These are phyloP conservation scores for Agroathelia rolfsii DNA, from an alignment of 1,284 basidiomycete species.

Conservation along the genomic window DNA sequence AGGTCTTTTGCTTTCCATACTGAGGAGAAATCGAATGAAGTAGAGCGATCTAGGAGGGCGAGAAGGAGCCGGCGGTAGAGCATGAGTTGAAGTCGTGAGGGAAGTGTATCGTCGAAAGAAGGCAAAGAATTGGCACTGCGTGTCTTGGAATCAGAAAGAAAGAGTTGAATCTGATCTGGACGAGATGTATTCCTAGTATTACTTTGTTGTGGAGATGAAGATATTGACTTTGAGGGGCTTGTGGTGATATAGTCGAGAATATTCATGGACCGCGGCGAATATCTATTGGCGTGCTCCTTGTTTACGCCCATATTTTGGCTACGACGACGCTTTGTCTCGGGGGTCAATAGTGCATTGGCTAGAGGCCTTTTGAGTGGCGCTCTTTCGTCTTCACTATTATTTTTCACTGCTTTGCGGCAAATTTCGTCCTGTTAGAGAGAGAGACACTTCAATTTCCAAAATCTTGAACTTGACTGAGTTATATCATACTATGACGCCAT, in stretches of 20 bases:
- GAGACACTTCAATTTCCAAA: background rate
- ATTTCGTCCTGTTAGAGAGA: slow-evolving; percentile 34
- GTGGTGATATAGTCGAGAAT: slow-evolving; percentile 1
- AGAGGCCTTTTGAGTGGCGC: too few species aligned
- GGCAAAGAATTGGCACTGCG: slow-evolving; percentile 48
- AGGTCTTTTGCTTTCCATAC: slow-evolving; percentile 48
- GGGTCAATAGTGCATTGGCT: too few species aligned
- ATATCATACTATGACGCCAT: slow-evolving; percentile 54
- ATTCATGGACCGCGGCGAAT: too few species aligned
- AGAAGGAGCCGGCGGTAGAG: slow-evolving; percentile 70
- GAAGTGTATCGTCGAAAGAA: slow-evolving; percentile 46
- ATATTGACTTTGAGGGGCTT: slow-evolving; percentile 7
- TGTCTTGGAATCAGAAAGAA: slow-evolving; percentile 72
- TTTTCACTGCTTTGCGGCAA: slow-evolving; percentile 25
- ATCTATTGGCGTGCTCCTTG: too few species aligned
- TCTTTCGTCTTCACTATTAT: too few species aligned
- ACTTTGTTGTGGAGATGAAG: too few species aligned
- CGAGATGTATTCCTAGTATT: too few species aligned
- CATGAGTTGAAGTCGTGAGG: slow-evolving; percentile 76
- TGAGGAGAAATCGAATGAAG: slow-evolving; percentile 38
- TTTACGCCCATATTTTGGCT: too few species aligned
- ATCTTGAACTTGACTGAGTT: background rate
- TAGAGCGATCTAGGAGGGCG: slow-evolving; percentile 31
- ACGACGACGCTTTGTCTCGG: too few species aligned
- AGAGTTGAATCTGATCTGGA: too few species aligned